Percentiles rank a stretch among this genome's conserved stretches.
These are phyloP conservation scores for Lepiota subincarnata DNA, from an alignment of 768 basidiomycete genomes.

Conservation along the genomic window DNA sequence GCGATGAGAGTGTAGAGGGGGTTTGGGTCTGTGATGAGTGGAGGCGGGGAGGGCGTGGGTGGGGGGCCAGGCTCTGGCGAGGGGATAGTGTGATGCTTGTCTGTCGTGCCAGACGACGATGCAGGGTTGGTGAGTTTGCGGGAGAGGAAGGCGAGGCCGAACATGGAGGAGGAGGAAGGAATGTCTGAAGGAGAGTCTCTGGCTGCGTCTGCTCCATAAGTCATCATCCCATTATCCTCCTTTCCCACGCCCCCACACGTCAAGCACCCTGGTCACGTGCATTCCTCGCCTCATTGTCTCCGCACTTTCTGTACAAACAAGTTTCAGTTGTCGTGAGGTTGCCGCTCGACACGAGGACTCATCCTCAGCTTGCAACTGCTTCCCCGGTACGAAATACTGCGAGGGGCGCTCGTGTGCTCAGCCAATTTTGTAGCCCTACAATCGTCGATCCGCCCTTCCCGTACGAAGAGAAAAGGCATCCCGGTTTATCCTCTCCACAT, in stretches of 20 bases:
- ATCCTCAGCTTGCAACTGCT: too few relatives aligned
- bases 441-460: too few relatives aligned
- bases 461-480: too few relatives aligned
- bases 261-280: constrained; percentile 5
- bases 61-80: constrained; percentile 28
- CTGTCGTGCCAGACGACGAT: constrained; percentile 10
- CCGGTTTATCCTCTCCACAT: too few relatives aligned
- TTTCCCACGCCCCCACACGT: constrained; percentile 5
- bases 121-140: constrained; percentile 26
- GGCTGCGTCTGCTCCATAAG: not conserved
- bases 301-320: not conserved
- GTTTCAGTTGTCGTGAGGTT: not conserved
- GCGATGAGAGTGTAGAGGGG: constrained; percentile 48
- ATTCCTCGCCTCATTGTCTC: constrained; percentile 6
- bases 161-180: too few relatives aligned
- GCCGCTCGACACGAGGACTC: too few relatives aligned
- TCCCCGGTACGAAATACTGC: too few relatives aligned
- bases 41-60: constrained; percentile 31
- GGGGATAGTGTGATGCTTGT: constrained; percentile 8
- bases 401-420: too few relatives aligned
- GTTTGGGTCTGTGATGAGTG: constrained; percentile 32
- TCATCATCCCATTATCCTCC: not conserved
- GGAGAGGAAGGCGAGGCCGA: constrained; percentile 31
- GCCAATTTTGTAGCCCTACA: too few relatives aligned
- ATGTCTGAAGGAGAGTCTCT: too few relatives aligned